Base-by-base conservation (phyloP, 257 asterid species). In the Nicotiana sylvestris region DNA sequence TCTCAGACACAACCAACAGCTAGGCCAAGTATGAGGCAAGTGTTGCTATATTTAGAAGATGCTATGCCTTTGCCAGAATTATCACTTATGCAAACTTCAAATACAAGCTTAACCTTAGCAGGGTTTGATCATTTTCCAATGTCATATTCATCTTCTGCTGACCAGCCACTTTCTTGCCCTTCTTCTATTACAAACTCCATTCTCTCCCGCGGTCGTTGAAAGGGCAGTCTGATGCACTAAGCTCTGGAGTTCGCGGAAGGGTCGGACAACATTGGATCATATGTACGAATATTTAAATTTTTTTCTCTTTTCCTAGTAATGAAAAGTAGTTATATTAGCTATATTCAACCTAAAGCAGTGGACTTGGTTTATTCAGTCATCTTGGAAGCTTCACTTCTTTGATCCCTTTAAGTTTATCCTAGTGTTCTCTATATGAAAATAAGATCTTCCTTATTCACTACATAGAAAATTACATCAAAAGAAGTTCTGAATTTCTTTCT, bases 21-120 rank as follows among this genome's bases (percentile, higher is more conserved):
- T 43, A 43, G 49, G 11, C 49, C 49, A 43, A 43, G 49, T 43
- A 43, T 43, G 49, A 43, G 49, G 49, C 49, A 43, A 43, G 49
- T 43, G 49, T 43, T 43, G 49, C 49, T 43, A 43, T 43, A 43
- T 53, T 67, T 67, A 13, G 53, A 67, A 0, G 27, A 85, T 82
- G 85, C 78, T 2, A 0, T 69, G 77, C 56, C 77, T 9, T 27
- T 88, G 82, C 95, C 94, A 9, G 89, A 91, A n/a, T 65, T 89
- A 29, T 53, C 87, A 5, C 17, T 43, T 3, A 43, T 70, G 35
- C 60, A 43, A 70, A 70, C 78, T 43, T 70, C 78, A 70, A 70
- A 43, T 18, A 69, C 51, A n/a, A 39, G 78, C 16, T 43, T 70
- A 70, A 10, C 58, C 27, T 43, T 70, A 39, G 33, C 10, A n/a